Evolutionary conservation across 208 protist species (phyloP), one percentile per base, ranked within the genome.

Genomic region (Trypanosoma mega): DNA sequence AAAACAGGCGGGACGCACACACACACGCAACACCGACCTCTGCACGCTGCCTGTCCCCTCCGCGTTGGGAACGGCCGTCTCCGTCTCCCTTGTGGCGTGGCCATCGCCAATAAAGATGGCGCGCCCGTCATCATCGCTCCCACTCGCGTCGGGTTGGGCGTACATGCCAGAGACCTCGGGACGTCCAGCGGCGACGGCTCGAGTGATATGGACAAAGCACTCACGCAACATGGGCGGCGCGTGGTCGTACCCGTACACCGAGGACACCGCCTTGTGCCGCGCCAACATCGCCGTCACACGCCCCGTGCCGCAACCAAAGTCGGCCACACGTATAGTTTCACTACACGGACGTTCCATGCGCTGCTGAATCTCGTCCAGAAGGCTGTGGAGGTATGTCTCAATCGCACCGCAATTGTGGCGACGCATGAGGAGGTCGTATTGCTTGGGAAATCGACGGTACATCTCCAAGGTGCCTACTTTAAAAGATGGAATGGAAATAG

Each of bases 401-500:
- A 93, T 31, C 7, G 68, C 72, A 23, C 27, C 52, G 53, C 87
- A 94, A 61, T 92, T 67, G 67, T 94, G 87, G 37, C 69, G 62
- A 9, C 59, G 36, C 87, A 94, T 94, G 50, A 94, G 68, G 23
- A 77, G 30, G 29, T 94, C 87, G 59, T 94, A 94, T 11, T 79
- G 82, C 34, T 78, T 47, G 0, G 87, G 79, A 52, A 91, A 91
- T 3, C 83, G 81, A 2, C 71, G 43, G 71, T 94, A 94, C 72
- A 94, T 90, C 56, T 94, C 87, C 31, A 81, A 47, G 8, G 82
- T 84, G n/a, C 87, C 87, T 5, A 94, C 87, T 51, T 87, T 89
- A 65, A 84, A 86, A 23, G 65, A 26, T 9, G 85, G 85, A 9
- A 92, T 61, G 1, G 71, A 44, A 27, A 65, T 44, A n/a, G 26